Conservation (phyloP, 139 green algal species). For the Pycnococcus provasolii region DNA sequence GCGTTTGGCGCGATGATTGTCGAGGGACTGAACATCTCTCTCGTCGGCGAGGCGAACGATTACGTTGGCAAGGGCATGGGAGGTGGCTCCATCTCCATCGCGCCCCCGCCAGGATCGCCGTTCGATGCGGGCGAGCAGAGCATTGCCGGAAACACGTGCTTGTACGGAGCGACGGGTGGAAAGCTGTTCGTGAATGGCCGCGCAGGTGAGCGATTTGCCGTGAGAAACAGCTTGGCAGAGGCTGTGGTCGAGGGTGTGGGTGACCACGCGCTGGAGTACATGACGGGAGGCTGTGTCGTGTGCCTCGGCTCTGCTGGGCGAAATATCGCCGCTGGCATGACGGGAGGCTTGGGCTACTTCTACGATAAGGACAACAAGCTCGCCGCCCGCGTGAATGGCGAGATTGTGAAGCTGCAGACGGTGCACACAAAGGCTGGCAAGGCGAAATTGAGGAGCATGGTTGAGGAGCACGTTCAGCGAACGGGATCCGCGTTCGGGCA, state of each 20-base stretch:
- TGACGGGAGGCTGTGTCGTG: conserved; percentile 75
- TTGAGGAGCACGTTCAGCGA: conserved; percentile 55
- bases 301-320: conserved; percentile 62
- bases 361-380: conserved; percentile 86
- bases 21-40: conserved; percentile 41
- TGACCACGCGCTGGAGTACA: conserved; percentile 99
- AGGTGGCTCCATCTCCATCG: conserved; percentile 82
- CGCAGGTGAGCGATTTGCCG: conserved; percentile 70
- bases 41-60: conserved; percentile 95
- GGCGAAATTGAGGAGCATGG: conserved; percentile 69
- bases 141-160: conserved; percentile 94
- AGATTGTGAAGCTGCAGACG: conserved; percentile 91
- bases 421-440: conserved; percentile 69
- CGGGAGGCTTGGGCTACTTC: conserved; percentile 93
- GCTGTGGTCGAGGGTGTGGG: conserved; percentile 90
- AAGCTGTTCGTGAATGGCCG: conserved; percentile 82
- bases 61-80: conserved; percentile 98
- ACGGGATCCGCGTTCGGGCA: conserved; percentile 64
- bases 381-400: conserved; percentile 80
- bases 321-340: conserved; percentile 97
- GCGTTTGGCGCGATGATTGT: conserved; percentile 77
- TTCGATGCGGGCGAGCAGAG: conserved; percentile 54
- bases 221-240: conserved; percentile 84
- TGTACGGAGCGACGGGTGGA: conserved; percentile 95
- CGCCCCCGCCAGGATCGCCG: conserved; percentile 50